These are phyloP conservation scores for Saccharomyces mikatae DNA, from an alignment of 805 yeast genomes.

Conservation along the genomic window DNA sequence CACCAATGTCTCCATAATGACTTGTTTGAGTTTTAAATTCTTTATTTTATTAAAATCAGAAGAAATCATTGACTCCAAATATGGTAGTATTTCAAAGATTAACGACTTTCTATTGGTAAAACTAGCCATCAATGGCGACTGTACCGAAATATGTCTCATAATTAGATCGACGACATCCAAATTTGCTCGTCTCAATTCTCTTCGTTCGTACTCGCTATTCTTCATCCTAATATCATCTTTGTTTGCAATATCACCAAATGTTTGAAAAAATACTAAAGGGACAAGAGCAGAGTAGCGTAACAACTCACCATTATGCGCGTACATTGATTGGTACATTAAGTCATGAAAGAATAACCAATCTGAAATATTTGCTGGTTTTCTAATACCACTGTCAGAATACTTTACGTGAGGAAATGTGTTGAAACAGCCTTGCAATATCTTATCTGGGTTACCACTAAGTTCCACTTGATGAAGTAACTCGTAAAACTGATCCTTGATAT, in stretches of 20 bases:
- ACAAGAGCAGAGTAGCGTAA: constrained; percentile 49
- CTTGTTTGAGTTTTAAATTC: constrained; percentile 19
- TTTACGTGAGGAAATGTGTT: constrained; percentile 52
- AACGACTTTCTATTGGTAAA: constrained; percentile 17
- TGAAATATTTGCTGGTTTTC: constrained; percentile 51
- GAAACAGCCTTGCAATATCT: constrained; percentile 65
- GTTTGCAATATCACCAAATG: constrained; percentile 55
- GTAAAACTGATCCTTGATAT: constrained; percentile 42
- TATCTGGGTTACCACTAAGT: constrained; percentile 47
- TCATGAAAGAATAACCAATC: constrained; percentile 79
- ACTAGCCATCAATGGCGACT: constrained; percentile 8
- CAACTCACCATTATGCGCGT: constrained; percentile 39
- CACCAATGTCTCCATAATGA: constrained; percentile 33
- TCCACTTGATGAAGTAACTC: constrained; percentile 41
- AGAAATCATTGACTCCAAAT: constrained; percentile 26
- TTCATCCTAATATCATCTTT: constrained; percentile 26
- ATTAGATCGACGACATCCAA: constrained; percentile 26
- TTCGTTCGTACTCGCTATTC: constrained; percentile 25
- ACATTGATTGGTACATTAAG: constrained; percentile 32
- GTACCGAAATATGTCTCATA: constrained; percentile 10
- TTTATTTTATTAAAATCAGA: constrained; percentile 19
- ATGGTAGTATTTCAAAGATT: constrained; percentile 31
- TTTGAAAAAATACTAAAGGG: constrained; percentile 52
- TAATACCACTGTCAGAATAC: constrained; percentile 55
- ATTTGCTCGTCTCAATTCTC: constrained; percentile 25